Conservation (phyloP, 2,329 filamentous ascomycete species). For the Monosporascus cannonballus region DNA sequence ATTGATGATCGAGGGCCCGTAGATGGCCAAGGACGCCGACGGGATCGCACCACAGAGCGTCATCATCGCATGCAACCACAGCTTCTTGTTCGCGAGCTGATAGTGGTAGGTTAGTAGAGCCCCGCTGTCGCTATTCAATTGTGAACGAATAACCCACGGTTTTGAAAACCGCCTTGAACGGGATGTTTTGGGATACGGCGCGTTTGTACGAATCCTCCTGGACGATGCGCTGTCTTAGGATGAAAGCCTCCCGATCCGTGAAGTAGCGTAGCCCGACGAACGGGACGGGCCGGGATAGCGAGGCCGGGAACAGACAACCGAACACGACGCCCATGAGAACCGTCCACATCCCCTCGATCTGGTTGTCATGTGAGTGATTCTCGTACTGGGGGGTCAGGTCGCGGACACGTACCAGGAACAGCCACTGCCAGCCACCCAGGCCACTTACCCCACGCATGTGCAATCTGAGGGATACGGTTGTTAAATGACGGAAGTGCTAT, state of each 20-base stretch:
- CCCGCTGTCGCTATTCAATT: background rate
- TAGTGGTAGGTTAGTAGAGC: background rate
- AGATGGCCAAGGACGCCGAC: background rate
- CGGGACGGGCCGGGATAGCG: background rate
- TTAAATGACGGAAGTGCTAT: background rate
- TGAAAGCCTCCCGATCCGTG: background rate
- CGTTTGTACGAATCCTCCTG: background rate
- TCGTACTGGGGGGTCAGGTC: background rate
- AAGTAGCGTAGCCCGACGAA: background rate
- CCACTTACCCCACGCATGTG: constrained; percentile 29
- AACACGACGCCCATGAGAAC: constrained; percentile 25
- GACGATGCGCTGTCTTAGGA: background rate
- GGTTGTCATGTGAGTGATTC: constrained; percentile 8
- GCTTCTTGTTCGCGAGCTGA: background rate
- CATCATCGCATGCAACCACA: background rate
- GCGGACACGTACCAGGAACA: constrained; percentile 25
- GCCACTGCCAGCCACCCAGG: constrained; percentile 38
- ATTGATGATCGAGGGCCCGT: background rate
- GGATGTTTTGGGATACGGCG: background rate
- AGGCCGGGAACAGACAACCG: background rate
- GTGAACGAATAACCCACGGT: background rate
- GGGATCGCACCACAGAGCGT: background rate
- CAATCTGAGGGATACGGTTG: constrained; percentile 9
- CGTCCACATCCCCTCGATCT: constrained; percentile 24
- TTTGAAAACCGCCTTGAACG: background rate